Conservation (phyloP, 1,284 basidiomycete species). For the Thecaphora frezii region DNA sequence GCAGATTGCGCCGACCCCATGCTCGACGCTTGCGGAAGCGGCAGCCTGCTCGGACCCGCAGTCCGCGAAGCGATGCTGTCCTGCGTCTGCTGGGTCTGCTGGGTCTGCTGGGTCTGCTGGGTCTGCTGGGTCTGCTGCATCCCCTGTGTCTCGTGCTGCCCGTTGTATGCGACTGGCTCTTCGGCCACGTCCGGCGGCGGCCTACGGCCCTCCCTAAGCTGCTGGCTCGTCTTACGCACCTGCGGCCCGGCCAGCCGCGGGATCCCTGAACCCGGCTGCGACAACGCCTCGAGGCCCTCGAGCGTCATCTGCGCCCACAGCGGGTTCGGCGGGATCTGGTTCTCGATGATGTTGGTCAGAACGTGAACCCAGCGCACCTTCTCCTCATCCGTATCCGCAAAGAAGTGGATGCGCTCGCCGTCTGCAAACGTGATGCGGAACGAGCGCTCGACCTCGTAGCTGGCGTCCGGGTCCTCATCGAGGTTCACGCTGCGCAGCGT, state of each 20-base stretch:
- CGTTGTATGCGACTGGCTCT: neutral
- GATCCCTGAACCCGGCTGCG: neutral
- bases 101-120: no score
- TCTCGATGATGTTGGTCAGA: constrained; percentile 37
- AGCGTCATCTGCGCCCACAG: constrained; percentile 46
- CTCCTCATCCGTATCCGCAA: constrained; percentile 85
- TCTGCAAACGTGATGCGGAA: constrained; percentile 82
- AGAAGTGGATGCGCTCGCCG: constrained; percentile 81
- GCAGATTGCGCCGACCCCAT: neutral
- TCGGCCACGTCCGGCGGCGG: neutral
- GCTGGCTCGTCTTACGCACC: neutral
- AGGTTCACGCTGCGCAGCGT: constrained; percentile 12
- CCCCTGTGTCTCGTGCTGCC: no score
- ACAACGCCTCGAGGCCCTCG: constrained; percentile 3
- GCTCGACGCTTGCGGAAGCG: neutral
- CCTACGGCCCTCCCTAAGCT: neutral
- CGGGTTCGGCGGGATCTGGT: constrained; percentile 42
- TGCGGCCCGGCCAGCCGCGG: neutral
- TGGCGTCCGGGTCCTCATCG: constrained; percentile 68
- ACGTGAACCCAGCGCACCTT: constrained; percentile 77
- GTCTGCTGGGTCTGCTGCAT: no score
- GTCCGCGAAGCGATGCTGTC: no score
- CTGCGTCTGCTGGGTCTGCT: no score
- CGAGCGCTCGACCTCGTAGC: constrained; percentile 71
- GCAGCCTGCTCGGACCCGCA: neutral